A percentile compares a stretch with the other conserved stretches of the same genome.
Conservation (phyloP, 495 filamentous ascomycete species). For the Annulohypoxylon bovei region DNA sequence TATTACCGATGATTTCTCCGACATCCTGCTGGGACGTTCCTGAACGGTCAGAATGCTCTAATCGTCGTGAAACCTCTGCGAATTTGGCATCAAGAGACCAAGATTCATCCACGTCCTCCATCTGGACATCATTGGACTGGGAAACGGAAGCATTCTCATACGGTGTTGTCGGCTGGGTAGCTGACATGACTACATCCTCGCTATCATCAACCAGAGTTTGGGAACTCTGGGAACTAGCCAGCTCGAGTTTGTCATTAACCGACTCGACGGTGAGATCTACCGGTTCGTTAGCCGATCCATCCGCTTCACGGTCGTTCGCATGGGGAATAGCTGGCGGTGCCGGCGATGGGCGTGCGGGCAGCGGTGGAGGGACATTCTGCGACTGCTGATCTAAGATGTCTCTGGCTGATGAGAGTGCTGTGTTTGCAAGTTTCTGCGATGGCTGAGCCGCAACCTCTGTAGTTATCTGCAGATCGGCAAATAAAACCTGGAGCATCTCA, state of each 20-base stretch:
- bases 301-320: background rate
- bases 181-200: constrained; percentile 39
- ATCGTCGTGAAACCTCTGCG: constrained; percentile 45
- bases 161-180: constrained; percentile 5
- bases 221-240: constrained; percentile 52
- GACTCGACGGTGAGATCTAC: constrained; percentile 42
- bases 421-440: constrained; percentile 80
- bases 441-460: constrained; percentile 67
- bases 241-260: constrained; percentile 41
- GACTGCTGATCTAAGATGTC: constrained; percentile 42
- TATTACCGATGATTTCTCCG: constrained; percentile 91
- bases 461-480: constrained; percentile 73
- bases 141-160: background rate
- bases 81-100: constrained; percentile 54
- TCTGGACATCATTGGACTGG: constrained; percentile 23
- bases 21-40: constrained; percentile 82
- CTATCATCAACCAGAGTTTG: constrained; percentile 56
- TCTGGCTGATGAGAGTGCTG: constrained; percentile 65
- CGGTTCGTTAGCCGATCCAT: background rate
- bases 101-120: constrained; percentile 35
- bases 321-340: constrained; percentile 27
- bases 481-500: constrained; percentile 61
- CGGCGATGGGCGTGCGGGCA: constrained; percentile 48
- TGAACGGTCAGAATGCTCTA: constrained; percentile 55
- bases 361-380: constrained; percentile 41